phyloP scores from a whole-genome alignment of 2,329 filamentous ascomycete genomes.

The Penicillium psychrosexuale region DNA sequence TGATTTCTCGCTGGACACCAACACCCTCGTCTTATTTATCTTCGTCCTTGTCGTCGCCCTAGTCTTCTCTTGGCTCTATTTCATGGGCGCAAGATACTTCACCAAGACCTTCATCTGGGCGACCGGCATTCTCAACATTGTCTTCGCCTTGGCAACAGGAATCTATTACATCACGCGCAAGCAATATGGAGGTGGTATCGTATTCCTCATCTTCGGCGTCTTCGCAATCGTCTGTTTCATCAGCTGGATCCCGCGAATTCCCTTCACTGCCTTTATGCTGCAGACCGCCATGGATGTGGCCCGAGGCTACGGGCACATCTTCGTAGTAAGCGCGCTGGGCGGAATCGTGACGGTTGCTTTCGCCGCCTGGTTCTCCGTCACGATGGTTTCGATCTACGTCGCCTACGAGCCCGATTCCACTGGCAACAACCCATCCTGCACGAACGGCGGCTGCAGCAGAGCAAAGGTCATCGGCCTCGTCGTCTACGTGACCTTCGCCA shows the following conservation, averaged over 20 bases:
- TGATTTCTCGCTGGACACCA: constrained; percentile 69
- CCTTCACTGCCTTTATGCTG: constrained; percentile 87
- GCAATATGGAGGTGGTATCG: constrained; percentile 81
- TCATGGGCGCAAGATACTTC: constrained; percentile 70
- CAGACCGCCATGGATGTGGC: constrained; percentile 81
- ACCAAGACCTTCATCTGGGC: constrained; percentile 92
- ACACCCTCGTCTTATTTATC: constrained; percentile 80
- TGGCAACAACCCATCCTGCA: constrained; percentile 54
- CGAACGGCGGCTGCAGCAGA: constrained; percentile 62
- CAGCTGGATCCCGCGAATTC: constrained; percentile 85
- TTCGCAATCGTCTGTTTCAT: constrained; percentile 82
- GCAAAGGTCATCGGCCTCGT: constrained; percentile 80
- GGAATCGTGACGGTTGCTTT: constrained; percentile 73
- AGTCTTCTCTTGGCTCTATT: constrained; percentile 72
- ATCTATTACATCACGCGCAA: constrained; percentile 76
- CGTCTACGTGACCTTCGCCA: constrained; percentile 84
- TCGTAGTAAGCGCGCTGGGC: constrained; percentile 78
- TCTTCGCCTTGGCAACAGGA: constrained; percentile 78
- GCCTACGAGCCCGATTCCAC: constrained; percentile 65
- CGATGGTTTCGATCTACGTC: constrained; percentile 80
- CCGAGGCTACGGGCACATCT: constrained; percentile 80
- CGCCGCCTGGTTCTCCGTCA: constrained; percentile 81
- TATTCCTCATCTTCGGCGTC: constrained; percentile 77
- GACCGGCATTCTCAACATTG: constrained; percentile 82
- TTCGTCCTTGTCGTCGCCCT: constrained; percentile 73